A percentile compares a stretch with the other conserved stretches of the same genome.
These are phyloP conservation scores for Senna tora DNA, from an alignment of 306 rosid species.

Conservation along the genomic window DNA sequence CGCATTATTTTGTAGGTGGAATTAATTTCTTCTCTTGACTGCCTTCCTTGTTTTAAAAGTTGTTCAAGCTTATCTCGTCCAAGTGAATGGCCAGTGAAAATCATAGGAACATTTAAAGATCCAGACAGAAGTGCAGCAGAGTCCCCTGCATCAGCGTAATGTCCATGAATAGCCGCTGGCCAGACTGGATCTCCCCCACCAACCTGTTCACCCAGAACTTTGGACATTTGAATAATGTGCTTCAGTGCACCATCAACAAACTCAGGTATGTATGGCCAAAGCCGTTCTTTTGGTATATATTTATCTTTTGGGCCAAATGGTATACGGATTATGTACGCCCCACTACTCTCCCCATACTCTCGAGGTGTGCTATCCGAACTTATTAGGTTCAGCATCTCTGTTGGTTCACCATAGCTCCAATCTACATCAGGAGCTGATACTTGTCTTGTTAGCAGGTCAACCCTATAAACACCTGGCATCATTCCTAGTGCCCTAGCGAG, in stretches of 20 bases:
- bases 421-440: slow-evolving; percentile 83
- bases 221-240: slow-evolving; percentile 91
- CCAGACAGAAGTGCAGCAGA: slow-evolving; percentile 92
- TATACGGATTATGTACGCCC: slow-evolving; percentile 86
- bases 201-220: slow-evolving; percentile 84
- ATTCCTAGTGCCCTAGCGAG: slow-evolving; percentile 95
- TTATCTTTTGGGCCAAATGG: slow-evolving; percentile 92
- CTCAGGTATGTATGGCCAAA: slow-evolving; percentile 97
- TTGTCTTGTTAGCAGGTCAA: slow-evolving; percentile 90
- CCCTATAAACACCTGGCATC: slow-evolving; percentile 95
- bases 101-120: slow-evolving; percentile 89
- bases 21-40: slow-evolving; percentile 63
- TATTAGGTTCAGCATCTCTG: slow-evolving; percentile 76
- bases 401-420: slow-evolving; percentile 88
- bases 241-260: slow-evolving; percentile 91
- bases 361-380: slow-evolving; percentile 55
- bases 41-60: slow-evolving; percentile 63
- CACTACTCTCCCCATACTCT: slow-evolving; percentile 91
- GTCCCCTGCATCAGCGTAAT: slow-evolving; percentile 98
- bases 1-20: slow-evolving; percentile 64
- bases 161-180: slow-evolving; percentile 95
- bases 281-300: slow-evolving; percentile 80
- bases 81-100: slow-evolving; percentile 94
- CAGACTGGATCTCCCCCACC: slow-evolving; percentile 78
- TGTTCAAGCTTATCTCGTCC: slow-evolving; percentile 93